Conservation (phyloP, 805 yeast genomes). For the Millerago galiae region DNA sequence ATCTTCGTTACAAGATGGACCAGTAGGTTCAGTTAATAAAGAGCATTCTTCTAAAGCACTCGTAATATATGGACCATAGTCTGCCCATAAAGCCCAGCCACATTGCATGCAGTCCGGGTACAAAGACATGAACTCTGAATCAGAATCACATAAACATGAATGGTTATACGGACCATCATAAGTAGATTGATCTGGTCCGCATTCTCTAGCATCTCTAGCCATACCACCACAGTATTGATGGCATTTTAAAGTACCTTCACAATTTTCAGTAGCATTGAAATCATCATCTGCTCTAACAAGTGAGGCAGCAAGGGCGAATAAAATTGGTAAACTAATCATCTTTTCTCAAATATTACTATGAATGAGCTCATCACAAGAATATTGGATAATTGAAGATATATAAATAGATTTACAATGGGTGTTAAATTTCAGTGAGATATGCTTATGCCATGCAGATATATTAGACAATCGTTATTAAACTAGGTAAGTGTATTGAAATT, state of each 20-base stretch:
- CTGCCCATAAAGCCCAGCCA: constrained; percentile 32
- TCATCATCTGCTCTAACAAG: not conserved
- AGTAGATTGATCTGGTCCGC: constrained; percentile 14
- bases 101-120: constrained; percentile 27
- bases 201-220: constrained; percentile 24
- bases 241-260: constrained; percentile 4
- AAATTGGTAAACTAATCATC: not conserved
- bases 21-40: constrained; percentile 26
- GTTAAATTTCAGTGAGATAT: too few species aligned
- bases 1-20: constrained; percentile 16
- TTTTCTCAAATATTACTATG: not conserved
- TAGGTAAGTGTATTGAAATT: too few species aligned
- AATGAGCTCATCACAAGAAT: too few species aligned
- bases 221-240: constrained; percentile 28
- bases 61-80: constrained; percentile 23
- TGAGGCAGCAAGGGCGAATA: not conserved
- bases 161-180: constrained; percentile 14
- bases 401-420: too few species aligned
- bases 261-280: not conserved
- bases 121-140: constrained; percentile 11
- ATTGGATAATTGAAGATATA: too few species aligned
- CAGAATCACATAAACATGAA: constrained; percentile 18
- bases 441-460: too few species aligned
- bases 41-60: constrained; percentile 23
- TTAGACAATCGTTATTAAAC: too few species aligned